Evolutionary conservation across 1,139 yeast genomes (phyloP).

Genomic region (Pichia sp.): DNA sequence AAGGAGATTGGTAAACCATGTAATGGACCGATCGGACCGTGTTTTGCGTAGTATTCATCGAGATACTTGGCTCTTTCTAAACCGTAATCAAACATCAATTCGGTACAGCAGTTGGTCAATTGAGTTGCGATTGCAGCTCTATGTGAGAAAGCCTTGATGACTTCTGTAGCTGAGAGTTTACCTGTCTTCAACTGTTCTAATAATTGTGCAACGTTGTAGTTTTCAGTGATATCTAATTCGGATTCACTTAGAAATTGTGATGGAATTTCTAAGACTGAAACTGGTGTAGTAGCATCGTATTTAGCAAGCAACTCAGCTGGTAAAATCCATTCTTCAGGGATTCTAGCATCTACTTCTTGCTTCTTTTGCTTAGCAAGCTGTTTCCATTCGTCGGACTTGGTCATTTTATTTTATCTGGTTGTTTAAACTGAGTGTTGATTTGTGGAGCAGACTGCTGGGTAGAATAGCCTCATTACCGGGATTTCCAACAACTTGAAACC

Average conservation of each 20-base stretch:
- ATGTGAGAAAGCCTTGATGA: slow-evolving; percentile 50
- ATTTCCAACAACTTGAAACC: too few relatives aligned
- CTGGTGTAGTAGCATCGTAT: not conserved
- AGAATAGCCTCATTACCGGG: too few relatives aligned
- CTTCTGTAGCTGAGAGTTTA: slow-evolving; percentile 38
- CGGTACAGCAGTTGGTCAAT: slow-evolving; percentile 53
- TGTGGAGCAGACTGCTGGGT: too few relatives aligned
- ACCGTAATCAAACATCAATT: slow-evolving; percentile 48
- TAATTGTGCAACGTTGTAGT: slow-evolving; percentile 1
- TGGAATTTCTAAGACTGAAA: slow-evolving; percentile 7
- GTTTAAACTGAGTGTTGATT: too few relatives aligned
- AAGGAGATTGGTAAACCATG: slow-evolving; percentile 55
- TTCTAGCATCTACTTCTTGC: not conserved
- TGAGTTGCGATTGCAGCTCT: slow-evolving; percentile 49
- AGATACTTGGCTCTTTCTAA: slow-evolving; percentile 25
- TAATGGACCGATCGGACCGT: slow-evolving; percentile 45
- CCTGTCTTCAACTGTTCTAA: not conserved
- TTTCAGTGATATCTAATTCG: slow-evolving; percentile 8
- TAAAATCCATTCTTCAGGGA: slow-evolving; percentile 9
- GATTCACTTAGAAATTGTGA: not conserved
- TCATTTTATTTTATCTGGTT: too few relatives aligned
- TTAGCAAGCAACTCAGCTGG: not conserved
- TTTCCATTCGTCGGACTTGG: too few relatives aligned
- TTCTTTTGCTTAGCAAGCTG: slow-evolving; percentile 5
- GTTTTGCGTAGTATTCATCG: slow-evolving; percentile 37